Base-by-base conservation (phyloP, 2,329 filamentous ascomycete genomes). In the Cercospora berteroae region DNA sequence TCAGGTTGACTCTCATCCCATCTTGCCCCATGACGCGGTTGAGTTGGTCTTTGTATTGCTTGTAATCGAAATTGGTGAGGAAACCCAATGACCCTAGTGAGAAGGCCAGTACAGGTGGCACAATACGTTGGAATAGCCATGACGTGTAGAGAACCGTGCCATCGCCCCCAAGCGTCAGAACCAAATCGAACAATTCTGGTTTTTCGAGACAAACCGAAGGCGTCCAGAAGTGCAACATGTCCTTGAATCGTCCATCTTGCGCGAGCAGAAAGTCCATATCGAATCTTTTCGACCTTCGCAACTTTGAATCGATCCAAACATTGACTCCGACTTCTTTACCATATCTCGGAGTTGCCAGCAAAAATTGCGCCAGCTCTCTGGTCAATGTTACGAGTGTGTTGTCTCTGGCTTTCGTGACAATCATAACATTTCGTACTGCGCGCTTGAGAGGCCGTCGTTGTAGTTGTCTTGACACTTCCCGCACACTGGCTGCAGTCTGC, bases 281-380 rank as follows among this genome's bases (percentile, higher is more conserved):
- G 78, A 99, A 99, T 61, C 95, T 91, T 79, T 92, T 94, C 5
- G 93, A 96, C 74, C 89, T 89, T 74, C 89, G 89, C 69, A 99
- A 84, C 82, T 99, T 98, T 71, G 93, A 91, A 79, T 99, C 95
- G n/a, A 99, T 95, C 77, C 96, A 98, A 71, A 99, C 95, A 74
- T 94, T 97, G 63, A 99, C 91, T 13, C 95, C 95, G n/a, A 95
- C 78, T 69, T 95, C 89, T 63, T 88, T 93, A 52, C 93, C 93
- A 78, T 99, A 97, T 58, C 95, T 88, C 12, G 95, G 93, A 2
- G 93, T 97, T 69, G 86, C 87, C 68, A 99, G 86, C 36, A 99
- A 85, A 93, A 94, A 99, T 73, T 89, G 87, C 10, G 94, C 85
- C 67, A 99, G 83, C 78, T 99, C 93, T 67, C 92, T 87, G 1